Base-by-base conservation (phyloP, 1,284 basidiomycete genomes). In the Cryptococcus depauperatus region DNA sequence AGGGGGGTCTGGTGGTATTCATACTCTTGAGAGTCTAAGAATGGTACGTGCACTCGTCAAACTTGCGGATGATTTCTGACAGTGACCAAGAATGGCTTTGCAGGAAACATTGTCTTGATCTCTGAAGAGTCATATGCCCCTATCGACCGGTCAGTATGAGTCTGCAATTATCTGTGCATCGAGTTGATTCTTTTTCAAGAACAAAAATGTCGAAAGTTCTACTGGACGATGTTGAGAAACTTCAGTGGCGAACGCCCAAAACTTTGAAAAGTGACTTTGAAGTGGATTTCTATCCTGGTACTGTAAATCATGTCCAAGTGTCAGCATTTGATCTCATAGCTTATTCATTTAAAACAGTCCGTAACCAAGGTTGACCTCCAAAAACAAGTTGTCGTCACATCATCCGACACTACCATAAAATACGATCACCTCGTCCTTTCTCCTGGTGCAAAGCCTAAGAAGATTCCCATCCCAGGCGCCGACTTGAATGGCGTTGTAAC, bases 191-290 rank as follows among this genome's bases (percentile, higher is more conserved):
- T 27, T 46, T 14, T 9, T 7, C 48, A n/a, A 84, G 86, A 47
- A 89, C 90, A 37, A 92, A 87, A 73, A 76, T 95, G 50, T 91
- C 87, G 72, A 95, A 96, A 70, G 81, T 81, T 5, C 78, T 93
- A 34, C 77, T 85, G 32, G 82, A 83, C 18, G 85, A 91, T 57
- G 71, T 83, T 2, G 73, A 78, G 28, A 87, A 90, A 69, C 72
- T 91, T 33, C 78, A 85, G 62, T 89, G 77, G 79, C 79, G 79
- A 42, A 80, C 76, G 23, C 77, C 79, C 11, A 77, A 82, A 18
- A 84, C 84, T 58, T 76, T 91, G 47, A 84, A 83, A 66, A 79
- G 84, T 57, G 85, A 86, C 60, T 87, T 84, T 58, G 81, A 81
- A 26, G 84, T 86, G 7, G 80, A 82, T 46, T 74, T 92, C 51